Evolutionary conservation across 208 protist species (phyloP).

Genomic region (Willaertia magna): DNA sequence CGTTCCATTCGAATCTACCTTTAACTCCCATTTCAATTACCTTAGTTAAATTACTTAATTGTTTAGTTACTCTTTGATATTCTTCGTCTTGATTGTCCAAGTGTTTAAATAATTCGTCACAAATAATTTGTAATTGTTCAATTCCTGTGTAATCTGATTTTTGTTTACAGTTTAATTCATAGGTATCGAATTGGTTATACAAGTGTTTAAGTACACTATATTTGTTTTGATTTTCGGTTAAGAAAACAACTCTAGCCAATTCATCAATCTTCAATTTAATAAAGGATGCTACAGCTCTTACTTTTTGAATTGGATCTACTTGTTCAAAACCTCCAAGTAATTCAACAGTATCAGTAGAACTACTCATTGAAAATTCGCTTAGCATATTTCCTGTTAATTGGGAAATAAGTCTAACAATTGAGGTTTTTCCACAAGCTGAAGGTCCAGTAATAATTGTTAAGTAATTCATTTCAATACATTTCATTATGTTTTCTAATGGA

Average conservation of each 20-base stretch:
- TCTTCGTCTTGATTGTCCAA: not conserved
- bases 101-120: not conserved
- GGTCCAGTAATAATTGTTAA: constrained; percentile 88
- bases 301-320: constrained; percentile 56
- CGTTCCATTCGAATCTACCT: constrained; percentile 97
- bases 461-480: constrained; percentile 49
- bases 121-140: not conserved
- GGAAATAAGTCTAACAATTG: constrained; percentile 75
- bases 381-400: constrained; percentile 70
- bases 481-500: constrained; percentile 28
- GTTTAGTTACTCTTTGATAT: not conserved
- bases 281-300: not conserved
- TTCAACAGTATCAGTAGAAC: constrained; percentile 94
- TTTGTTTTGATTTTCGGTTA: not conserved
- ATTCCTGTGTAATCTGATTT: not conserved
- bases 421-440: constrained; percentile 87
- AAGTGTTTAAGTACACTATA: not conserved
- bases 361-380: constrained; percentile 90
- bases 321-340: constrained; percentile 99
- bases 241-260: not conserved
- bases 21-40: constrained; percentile 38
- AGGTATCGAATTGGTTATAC: not conserved
- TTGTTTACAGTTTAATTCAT: not conserved
- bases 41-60: not conserved
- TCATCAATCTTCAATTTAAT: constrained; percentile 1